Evolutionary conservation across 768 basidiomycete genomes (phyloP), one percentile per base, ranked within the genome.

Genomic region (Rhodocollybia butyracea): DNA sequence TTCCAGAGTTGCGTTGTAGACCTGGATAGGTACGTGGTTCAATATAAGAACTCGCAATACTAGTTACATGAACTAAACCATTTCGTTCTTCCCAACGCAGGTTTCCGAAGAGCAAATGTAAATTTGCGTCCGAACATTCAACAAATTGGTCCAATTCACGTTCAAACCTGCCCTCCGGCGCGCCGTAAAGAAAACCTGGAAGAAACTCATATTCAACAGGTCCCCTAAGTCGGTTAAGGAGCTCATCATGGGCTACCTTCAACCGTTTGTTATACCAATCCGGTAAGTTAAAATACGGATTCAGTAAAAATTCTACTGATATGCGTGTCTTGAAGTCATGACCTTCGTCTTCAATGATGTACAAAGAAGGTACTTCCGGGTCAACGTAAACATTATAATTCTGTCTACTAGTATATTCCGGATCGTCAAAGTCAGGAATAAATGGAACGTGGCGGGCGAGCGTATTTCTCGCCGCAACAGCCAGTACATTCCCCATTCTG

Each of bases 1-100:
- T 42, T 5, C 54, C 51, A 4, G 61, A 31, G 38, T 59, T 63
- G 2, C 60, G 46, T 22, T 55, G 56, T 0, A 62, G 46, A 31
- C 48, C 48, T 13, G 27, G 29, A 34, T 50, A 50, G 10, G 45
- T 46, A 11, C 27, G 22, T 15, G 45, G 45, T 26, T 43, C 41
- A 19, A 43, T 43, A 26, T 43, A 7, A 7, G 24, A 7, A 19
- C 19, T 7, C 8, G 41, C 41, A 26, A 43, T 8, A 43, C 41
- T 43, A 10, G 24, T 43, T 7, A 43, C 17, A 19, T 43, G 41
- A 7, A 43, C 41, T 19, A 19, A 43, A 8, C 41, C 41, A 43
- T 43, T 8, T 26, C 41, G 41, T 43, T 43, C 41, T 43, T 43
- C 41, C 41, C 41, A 43, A 7, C 19, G 10, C 19, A 43, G n/a